A percentile compares a stretch with the other conserved stretches of the same genome.
phyloP scores from a whole-genome alignment of 1,284 basidiomycete genomes.

The Apiotrichum domesticum region DNA sequence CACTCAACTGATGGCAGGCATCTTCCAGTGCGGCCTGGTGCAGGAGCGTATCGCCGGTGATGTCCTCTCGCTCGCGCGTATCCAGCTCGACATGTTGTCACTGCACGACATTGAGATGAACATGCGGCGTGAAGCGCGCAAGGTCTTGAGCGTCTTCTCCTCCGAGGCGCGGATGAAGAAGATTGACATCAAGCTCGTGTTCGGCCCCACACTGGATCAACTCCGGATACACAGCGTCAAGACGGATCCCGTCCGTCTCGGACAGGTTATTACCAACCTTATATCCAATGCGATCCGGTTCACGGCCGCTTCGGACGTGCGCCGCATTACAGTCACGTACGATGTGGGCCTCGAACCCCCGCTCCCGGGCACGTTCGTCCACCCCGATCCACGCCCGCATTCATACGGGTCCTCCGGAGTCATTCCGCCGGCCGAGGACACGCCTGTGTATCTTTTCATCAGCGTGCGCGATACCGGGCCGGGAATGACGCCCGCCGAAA shows the following conservation, averaged over 20 bases:
- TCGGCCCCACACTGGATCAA: conserved; percentile 12
- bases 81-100: conserved; percentile 40
- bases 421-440: conserved; percentile 4
- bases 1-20: conserved; percentile 14
- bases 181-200: conserved; percentile 17
- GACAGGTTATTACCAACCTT: conserved; percentile 32
- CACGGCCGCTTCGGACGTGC: conserved; percentile 16
- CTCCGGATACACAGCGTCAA: conserved; percentile 14
- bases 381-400: conserved; percentile 1
- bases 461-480: conserved; percentile 31
- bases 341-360: conserved; percentile 23
- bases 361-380: conserved; percentile 16
- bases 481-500: conserved; percentile 24
- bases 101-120: conserved; percentile 30
- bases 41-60: conserved; percentile 49
- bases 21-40: conserved; percentile 43
- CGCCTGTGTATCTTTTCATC: conserved; percentile 21
- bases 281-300: conserved; percentile 30
- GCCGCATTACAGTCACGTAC: conserved; percentile 25
- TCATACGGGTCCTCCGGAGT: neutral
- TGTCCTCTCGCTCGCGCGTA: conserved; percentile 44
- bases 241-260: conserved; percentile 33
- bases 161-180: conserved; percentile 25
- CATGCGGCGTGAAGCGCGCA: conserved; percentile 30
- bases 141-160: conserved; percentile 18